These are phyloP conservation scores for Linnemannia elongata DNA, from an alignment of 192 early-diverging fungal species.

Conservation along the genomic window DNA sequence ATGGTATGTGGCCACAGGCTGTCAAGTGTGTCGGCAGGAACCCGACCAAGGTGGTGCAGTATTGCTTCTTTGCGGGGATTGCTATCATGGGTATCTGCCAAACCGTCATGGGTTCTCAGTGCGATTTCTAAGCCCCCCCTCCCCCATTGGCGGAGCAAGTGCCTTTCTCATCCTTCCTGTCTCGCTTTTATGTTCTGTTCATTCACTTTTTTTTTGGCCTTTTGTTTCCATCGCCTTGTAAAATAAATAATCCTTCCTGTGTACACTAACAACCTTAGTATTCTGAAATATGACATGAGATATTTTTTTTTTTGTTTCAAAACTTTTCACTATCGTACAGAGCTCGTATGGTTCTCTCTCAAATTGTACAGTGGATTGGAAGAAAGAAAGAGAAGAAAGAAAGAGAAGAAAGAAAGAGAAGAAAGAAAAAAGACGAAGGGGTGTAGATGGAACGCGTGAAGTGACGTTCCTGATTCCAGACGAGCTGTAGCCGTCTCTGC, in stretches of 20 bases:
- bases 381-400: too few relatives aligned
- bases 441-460: too few relatives aligned
- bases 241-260: not conserved
- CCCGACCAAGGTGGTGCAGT: conserved; percentile 43
- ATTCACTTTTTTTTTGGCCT: not conserved
- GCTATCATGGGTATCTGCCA: conserved; percentile 52
- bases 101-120: conserved; percentile 45
- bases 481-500: too few relatives aligned
- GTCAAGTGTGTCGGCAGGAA: conserved; percentile 55
- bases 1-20: conserved; percentile 59
- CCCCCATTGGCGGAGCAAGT: too few relatives aligned
- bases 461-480: too few relatives aligned
- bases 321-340: conserved; percentile 11
- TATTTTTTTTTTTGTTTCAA: not conserved
- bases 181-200: not conserved
- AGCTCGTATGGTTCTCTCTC: not conserved
- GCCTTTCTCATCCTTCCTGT: too few relatives aligned
- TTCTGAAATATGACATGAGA: not conserved
- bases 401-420: too few relatives aligned
- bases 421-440: too few relatives aligned
- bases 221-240: not conserved
- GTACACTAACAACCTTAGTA: not conserved
- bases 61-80: conserved; percentile 49
- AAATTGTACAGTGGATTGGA: too few relatives aligned
- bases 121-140: conserved; percentile 32